phyloP scores from a whole-genome alignment of 805 yeast genomes.

The Saccharomycopsis synnaedendra region DNA sequence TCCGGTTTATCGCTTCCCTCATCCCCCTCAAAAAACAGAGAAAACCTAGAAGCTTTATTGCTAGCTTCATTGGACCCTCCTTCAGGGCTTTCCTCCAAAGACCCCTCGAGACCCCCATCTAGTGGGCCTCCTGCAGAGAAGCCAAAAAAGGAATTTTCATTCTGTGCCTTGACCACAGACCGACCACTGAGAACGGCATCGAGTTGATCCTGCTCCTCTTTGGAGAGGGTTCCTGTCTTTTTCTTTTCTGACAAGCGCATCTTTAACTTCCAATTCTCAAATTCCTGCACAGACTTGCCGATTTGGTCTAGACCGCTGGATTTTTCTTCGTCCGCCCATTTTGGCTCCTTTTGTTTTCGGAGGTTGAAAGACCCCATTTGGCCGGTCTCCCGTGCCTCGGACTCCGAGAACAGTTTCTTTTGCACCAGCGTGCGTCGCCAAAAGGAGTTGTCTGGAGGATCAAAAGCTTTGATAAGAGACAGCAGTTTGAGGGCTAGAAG shows the following conservation, averaged over 20 bases:
- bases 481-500: slow-evolving; percentile 7
- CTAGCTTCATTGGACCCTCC: too few relatives aligned
- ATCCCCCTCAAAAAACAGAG: slow-evolving; percentile 22
- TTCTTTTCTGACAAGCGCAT: slow-evolving; percentile 40
- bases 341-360: slow-evolving; percentile 1
- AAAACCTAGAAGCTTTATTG: slow-evolving; percentile 21
- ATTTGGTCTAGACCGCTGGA: slow-evolving; percentile 23
- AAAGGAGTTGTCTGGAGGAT: slow-evolving; percentile 9
- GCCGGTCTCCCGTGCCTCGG: slow-evolving; percentile 9
- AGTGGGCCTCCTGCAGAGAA: not conserved
- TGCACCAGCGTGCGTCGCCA: slow-evolving; percentile 6
- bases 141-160: not conserved
- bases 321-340: slow-evolving; percentile 11
- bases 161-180: too few relatives aligned
- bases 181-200: slow-evolving; percentile 8
- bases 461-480: slow-evolving; percentile 1
- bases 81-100: too few relatives aligned
- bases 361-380: slow-evolving; percentile 16
- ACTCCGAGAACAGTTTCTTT: slow-evolving; percentile 2
- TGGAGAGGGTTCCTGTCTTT: slow-evolving; percentile 26
- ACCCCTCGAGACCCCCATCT: not conserved
- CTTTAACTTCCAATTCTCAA: slow-evolving; percentile 46
- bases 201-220: slow-evolving; percentile 6
- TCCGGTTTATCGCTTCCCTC: too few relatives aligned
- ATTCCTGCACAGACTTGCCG: slow-evolving; percentile 46